These are phyloP conservation scores for Mucor plumbeus DNA, from an alignment of 371 early-diverging fungal species.

Conservation along the genomic window DNA sequence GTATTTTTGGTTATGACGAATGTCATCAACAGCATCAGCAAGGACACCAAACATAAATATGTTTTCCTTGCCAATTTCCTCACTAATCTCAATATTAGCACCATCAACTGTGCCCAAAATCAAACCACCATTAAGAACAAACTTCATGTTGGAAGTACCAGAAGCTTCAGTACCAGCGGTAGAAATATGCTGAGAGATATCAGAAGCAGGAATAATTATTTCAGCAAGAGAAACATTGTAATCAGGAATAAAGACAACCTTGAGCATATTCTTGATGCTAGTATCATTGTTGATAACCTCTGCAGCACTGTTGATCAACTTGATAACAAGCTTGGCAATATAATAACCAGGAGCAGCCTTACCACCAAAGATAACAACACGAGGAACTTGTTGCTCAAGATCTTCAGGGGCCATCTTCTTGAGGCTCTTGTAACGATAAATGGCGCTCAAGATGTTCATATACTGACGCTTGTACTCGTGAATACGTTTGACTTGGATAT, in stretches of 20 bases:
- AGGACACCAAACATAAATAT: conserved; percentile 92
- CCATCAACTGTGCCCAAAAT: conserved; percentile 90
- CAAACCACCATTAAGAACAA: conserved; percentile 93
- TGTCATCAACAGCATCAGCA: conserved; percentile 88
- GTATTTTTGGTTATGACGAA: conserved; percentile 85
- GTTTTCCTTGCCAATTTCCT: conserved; percentile 92
- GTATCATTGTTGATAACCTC: conserved; percentile 85
- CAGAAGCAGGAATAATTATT: conserved; percentile 90
- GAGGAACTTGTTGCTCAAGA: conserved; percentile 60
- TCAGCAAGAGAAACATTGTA: conserved; percentile 94
- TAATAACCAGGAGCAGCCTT: conserved; percentile 95
- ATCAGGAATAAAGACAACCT: conserved; percentile 94
- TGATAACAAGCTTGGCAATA: conserved; percentile 94
- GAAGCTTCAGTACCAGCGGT: conserved; percentile 97
- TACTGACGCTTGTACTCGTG: conserved; percentile 98
- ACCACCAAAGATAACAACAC: conserved; percentile 83
- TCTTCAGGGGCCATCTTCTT: conserved; percentile 73
- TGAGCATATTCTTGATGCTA: conserved; percentile 75
- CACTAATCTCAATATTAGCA: conserved; percentile 95
- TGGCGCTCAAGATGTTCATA: conserved; percentile 92
- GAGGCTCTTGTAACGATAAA: conserved; percentile 83
- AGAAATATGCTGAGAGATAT: conserved; percentile 91
- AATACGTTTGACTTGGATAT: conserved; percentile 94
- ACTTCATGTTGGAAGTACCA: conserved; percentile 97
- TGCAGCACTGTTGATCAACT: conserved; percentile 91